Base-by-base conservation (phyloP, 768 basidiomycete species). In the Coprinopsis sp. region DNA sequence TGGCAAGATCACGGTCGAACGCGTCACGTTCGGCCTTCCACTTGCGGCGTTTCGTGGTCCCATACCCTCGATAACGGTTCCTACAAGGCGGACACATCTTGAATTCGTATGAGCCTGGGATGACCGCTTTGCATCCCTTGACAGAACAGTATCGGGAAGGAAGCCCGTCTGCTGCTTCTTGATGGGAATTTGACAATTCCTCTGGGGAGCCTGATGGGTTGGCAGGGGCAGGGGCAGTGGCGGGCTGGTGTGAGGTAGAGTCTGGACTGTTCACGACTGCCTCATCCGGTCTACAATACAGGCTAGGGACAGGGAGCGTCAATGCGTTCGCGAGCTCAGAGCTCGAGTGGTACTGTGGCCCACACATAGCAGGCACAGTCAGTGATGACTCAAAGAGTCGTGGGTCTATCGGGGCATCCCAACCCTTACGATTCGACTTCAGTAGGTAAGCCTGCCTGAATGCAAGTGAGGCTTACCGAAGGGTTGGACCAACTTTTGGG, bases 31-130 rank as follows among this genome's bases (percentile, higher is more conserved):
- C 73, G 12, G 64, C 62, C 54, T 71, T 76, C 74, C 73, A 74
- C 52, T 78, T 81, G 2, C 67, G 67, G 14, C 78, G 73, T 57
- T 78, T 81, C 1, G 76, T 78, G 39, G 61, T 74, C 0, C 78
- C 77, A 46, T 81, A 79, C 27, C 56, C 64, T 39, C 74, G 69
- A 58, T 79, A 79, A 7, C 75, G 65, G 25, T 64, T 59, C 19
- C 78, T 67, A 54, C 79, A 80, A 0, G 68, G 57, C 4, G 64
- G 58, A 47, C 73, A 76, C 74, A 74, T 74, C 49, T 68, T 72
- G 59, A 58, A 72, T 24, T 59, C 57, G 47, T 68, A 69, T 1
- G 45, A 55, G 10, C 74, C 68, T 19, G 69, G 59, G 23, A 80
- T 66, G 46, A 69, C 54, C 4, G 60, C 60, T 53, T 74, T 78